Conservation (phyloP, 805 yeast species). For the Starmerella apis region DNA sequence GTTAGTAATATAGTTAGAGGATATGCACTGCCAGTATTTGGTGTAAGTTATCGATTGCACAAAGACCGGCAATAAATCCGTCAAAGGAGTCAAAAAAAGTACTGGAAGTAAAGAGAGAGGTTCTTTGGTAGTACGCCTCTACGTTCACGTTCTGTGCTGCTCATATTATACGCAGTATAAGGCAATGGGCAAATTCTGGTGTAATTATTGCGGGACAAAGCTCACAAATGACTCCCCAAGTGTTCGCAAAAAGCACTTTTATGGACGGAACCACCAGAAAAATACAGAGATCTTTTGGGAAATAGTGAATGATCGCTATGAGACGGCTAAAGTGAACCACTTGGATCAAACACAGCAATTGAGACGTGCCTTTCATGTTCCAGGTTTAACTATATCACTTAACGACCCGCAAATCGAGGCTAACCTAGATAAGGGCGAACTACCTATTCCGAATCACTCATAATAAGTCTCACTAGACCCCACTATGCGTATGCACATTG, state of each 20-base stretch:
- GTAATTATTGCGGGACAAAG: constrained; percentile 22
- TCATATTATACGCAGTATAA: not conserved
- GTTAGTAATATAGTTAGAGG: too few relatives aligned
- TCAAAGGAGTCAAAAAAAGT: too few relatives aligned
- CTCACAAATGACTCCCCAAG: constrained; percentile 23
- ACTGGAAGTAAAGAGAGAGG: too few relatives aligned
- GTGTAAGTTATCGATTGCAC: too few relatives aligned
- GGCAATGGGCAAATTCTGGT: constrained; percentile 21
- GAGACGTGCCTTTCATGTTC: constrained; percentile 12
- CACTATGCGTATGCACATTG: too few relatives aligned
- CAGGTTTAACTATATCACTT: constrained; percentile 17
- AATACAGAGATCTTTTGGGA: constrained; percentile 23
- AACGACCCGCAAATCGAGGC: constrained; percentile 11
- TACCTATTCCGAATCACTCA: constrained; percentile 15
- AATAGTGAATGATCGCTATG: constrained; percentile 4
- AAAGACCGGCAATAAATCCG: too few relatives aligned
- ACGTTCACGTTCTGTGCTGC: not conserved
- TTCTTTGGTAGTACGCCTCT: too few relatives aligned
- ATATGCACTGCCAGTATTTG: too few relatives aligned
- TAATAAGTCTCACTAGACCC: too few relatives aligned
- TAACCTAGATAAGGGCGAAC: constrained; percentile 9
- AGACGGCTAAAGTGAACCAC: not conserved
- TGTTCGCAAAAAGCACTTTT: constrained; percentile 21
- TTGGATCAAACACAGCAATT: constrained; percentile 19
- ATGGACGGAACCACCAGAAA: constrained; percentile 21